phyloP scores from a whole-genome alignment of 2,329 filamentous ascomycete genomes.

The Didymella arachidicola region DNA sequence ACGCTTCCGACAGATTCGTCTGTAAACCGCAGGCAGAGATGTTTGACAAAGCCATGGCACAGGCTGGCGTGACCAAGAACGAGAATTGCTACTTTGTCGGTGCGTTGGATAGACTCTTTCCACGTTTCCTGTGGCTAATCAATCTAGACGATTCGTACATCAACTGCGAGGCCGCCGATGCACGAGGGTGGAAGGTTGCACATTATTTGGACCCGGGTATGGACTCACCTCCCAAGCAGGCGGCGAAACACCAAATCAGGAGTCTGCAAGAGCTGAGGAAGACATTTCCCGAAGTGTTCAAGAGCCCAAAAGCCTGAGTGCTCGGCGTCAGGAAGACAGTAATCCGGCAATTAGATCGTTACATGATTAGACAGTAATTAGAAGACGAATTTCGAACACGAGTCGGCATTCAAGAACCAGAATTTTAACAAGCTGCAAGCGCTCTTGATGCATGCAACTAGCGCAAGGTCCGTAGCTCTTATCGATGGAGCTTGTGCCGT shows the following conservation, averaged over 20 bases:
- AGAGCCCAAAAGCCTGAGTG: slow-evolving; percentile 45
- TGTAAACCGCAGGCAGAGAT: slow-evolving; percentile 88
- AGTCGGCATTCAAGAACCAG: neutral
- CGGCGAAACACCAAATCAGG: slow-evolving; percentile 77
- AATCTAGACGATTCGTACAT: slow-evolving; percentile 80
- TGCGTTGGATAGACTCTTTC: slow-evolving; percentile 56
- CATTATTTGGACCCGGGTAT: slow-evolving; percentile 85
- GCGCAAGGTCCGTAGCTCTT: slow-evolving; percentile 4
- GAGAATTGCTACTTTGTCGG: slow-evolving; percentile 92
- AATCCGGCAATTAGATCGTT: neutral
- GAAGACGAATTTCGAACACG: neutral
- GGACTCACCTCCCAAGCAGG: slow-evolving; percentile 67
- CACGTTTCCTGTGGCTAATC: slow-evolving; percentile 20
- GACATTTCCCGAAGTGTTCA: slow-evolving; percentile 88
- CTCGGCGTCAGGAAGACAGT: neutral
- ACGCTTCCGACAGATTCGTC: slow-evolving; percentile 73
- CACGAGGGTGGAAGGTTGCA: slow-evolving; percentile 83
- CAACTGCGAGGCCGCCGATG: slow-evolving; percentile 80
- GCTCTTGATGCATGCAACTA: neutral
- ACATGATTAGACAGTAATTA: neutral
- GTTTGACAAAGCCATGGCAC: slow-evolving; percentile 87
- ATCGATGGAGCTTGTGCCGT: slow-evolving; percentile 14
- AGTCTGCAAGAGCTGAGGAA: slow-evolving; percentile 77
- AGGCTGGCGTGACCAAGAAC: slow-evolving; percentile 73
- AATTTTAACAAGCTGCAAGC: neutral